These are phyloP conservation scores for Podospora tetraspora DNA, from an alignment of 495 filamentous ascomycete genomes.

Conservation along the genomic window DNA sequence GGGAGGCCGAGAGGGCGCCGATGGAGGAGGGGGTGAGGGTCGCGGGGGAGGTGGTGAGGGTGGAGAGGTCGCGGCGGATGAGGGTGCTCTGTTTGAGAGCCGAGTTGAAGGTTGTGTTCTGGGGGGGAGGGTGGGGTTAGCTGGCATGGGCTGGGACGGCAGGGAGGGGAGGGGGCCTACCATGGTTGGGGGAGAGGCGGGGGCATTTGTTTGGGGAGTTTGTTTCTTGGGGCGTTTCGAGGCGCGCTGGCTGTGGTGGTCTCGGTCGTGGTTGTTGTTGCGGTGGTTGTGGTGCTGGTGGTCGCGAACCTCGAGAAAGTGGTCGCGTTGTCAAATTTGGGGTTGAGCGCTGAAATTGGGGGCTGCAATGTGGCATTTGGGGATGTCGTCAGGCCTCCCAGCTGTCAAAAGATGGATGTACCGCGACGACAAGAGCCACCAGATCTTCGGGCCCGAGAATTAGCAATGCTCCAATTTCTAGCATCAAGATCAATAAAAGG, in stretches of 20 bases:
- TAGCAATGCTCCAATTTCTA: no score
- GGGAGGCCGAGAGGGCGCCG: slow-evolving; percentile 61
- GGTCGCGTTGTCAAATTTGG: not conserved
- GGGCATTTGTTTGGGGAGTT: not conserved
- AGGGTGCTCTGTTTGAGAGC: slow-evolving; percentile 88
- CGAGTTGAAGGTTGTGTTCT: slow-evolving; percentile 94
- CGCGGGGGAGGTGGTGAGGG: slow-evolving; percentile 57
- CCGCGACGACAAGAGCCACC: not conserved
- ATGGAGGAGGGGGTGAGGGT: slow-evolving; percentile 34
- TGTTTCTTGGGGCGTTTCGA: not conserved
- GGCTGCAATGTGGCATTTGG: slow-evolving; percentile 14
- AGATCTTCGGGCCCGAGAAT: no score
- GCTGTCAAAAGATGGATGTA: not conserved
- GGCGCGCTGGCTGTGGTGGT: not conserved
- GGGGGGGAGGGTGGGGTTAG: not conserved
- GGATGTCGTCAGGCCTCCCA: slow-evolving; percentile 14
- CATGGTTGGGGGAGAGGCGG: not conserved
- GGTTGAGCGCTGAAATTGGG: not conserved
- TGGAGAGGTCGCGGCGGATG: slow-evolving; percentile 77
- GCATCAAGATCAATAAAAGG: no score
- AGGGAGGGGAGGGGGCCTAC: not conserved
- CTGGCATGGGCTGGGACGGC: not conserved
- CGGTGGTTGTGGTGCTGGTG: not conserved
- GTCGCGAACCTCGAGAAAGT: not conserved
- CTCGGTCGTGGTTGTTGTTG: not conserved